Evolutionary conservation across 2,329 filamentous ascomycete genomes (phyloP).

Genomic region (Zymoseptoria crescenta): DNA sequence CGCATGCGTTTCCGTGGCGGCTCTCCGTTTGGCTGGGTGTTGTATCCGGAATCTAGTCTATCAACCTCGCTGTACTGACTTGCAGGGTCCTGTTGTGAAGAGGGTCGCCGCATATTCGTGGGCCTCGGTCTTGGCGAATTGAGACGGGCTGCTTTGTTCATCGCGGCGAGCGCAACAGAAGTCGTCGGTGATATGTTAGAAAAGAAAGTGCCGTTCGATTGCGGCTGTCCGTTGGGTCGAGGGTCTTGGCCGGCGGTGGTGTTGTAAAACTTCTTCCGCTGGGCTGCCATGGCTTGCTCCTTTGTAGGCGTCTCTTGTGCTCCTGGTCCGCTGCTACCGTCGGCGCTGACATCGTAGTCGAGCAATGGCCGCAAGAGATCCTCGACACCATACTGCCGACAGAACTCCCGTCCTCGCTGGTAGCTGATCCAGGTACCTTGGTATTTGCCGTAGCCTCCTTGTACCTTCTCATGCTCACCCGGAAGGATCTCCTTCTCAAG

Average conservation of each 20-base stretch:
- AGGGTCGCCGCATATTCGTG: constrained; percentile 57
- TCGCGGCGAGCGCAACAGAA: constrained; percentile 85
- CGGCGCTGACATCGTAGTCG: constrained; percentile 72
- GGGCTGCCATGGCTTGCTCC: constrained; percentile 94
- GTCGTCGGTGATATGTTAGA: constrained; percentile 93
- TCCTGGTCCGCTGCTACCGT: constrained; percentile 61
- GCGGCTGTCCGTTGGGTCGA: constrained; percentile 35
- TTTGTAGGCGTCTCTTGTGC: constrained; percentile 94
- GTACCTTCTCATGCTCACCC: constrained; percentile 95
- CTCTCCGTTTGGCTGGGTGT: constrained; percentile 53
- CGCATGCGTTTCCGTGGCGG: constrained; percentile 73
- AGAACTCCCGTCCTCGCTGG: constrained; percentile 84
- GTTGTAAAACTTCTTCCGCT: constrained; percentile 84
- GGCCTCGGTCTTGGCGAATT: constrained; percentile 75
- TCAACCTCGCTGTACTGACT: constrained; percentile 67
- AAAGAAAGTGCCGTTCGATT: constrained; percentile 79
- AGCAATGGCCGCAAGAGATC: constrained; percentile 66
- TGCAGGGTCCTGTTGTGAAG: constrained; percentile 58
- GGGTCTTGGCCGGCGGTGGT: constrained; percentile 52
- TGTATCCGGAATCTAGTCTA: constrained; percentile 59
- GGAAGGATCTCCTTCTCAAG: constrained; percentile 96
- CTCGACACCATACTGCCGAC: constrained; percentile 68
- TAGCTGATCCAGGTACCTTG: constrained; percentile 99
- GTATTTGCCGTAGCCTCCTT: constrained; percentile 97
- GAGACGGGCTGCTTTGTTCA: constrained; percentile 83